Conservation (phyloP, 139 green algal genomes). For the Picochlorum sp. region DNA sequence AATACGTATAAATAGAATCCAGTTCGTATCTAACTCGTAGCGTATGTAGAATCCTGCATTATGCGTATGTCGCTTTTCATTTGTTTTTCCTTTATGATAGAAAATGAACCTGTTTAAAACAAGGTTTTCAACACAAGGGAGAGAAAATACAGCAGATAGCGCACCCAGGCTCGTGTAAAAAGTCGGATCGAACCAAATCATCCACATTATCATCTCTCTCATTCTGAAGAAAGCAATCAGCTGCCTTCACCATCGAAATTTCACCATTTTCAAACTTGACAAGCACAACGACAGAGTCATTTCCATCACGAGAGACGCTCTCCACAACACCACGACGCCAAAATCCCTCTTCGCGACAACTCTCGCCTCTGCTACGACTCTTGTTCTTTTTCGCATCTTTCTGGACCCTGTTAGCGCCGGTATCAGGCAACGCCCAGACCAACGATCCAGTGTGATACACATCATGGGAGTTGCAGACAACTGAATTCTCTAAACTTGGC, state of each 20-base stretch:
- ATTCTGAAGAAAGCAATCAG: slow-evolving; percentile 26
- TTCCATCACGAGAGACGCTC: too few relatives aligned
- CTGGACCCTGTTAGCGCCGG: too few relatives aligned
- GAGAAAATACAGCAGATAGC: slow-evolving; percentile 3
- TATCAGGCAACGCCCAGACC: too few relatives aligned
- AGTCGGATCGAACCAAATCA: slow-evolving; percentile 41
- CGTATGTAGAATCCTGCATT: slow-evolving; percentile 59
- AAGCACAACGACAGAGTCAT: not conserved
- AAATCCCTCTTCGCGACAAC: too few relatives aligned
- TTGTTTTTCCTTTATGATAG: not conserved
- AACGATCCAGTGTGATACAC: too few relatives aligned
- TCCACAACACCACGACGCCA: too few relatives aligned
- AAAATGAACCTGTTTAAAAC: not conserved
- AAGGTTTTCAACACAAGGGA: too few relatives aligned
- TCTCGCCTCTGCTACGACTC: too few relatives aligned
- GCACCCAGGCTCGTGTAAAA: slow-evolving; percentile 44
- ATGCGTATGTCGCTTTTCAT: not conserved
- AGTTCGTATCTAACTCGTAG: slow-evolving; percentile 54
- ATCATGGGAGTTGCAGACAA: too few relatives aligned
- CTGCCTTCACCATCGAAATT: not conserved
- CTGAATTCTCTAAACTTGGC: too few relatives aligned
- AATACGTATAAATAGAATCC: slow-evolving; percentile 85
- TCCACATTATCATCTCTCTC: slow-evolving; percentile 49
- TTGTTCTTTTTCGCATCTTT: too few relatives aligned
- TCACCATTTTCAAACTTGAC: not conserved